These are phyloP conservation scores for Coemansia sp. DNA, from an alignment of 192 early-diverging fungal species.

Conservation along the genomic window DNA sequence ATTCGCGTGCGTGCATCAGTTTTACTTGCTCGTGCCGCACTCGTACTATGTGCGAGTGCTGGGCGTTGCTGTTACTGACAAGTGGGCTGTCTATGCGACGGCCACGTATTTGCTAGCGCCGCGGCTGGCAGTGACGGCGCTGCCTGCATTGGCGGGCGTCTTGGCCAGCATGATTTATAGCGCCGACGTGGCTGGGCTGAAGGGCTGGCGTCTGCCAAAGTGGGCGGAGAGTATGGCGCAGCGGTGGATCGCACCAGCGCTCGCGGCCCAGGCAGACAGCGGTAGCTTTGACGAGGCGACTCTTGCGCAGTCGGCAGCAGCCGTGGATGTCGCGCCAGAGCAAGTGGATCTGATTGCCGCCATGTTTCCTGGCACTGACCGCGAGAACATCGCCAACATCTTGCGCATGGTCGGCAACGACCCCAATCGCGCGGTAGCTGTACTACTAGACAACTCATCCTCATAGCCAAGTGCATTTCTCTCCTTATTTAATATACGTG, in stretches of 20 bases:
- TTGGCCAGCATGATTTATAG: conserved; percentile 15
- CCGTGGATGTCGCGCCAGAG: too few species aligned
- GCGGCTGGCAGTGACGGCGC: neutral
- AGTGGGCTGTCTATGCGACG: conserved; percentile 8
- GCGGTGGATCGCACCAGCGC: too few species aligned
- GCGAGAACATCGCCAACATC: neutral
- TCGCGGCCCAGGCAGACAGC: too few species aligned
- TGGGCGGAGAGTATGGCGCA: neutral
- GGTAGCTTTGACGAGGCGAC: too few species aligned
- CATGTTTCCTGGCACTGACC: neutral
- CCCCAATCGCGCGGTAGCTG: neutral
- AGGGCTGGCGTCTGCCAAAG: conserved; percentile 22
- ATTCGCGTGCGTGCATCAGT: conserved; percentile 20
- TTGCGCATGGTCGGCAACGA: conserved; percentile 3
- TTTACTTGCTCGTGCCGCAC: conserved; percentile 9
- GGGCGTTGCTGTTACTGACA: conserved; percentile 15
- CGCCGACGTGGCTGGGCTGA: conserved; percentile 17
- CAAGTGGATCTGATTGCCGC: neutral
- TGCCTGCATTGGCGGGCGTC: conserved; percentile 16
- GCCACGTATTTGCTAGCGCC: conserved; percentile 2
- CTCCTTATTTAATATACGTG: too few species aligned
- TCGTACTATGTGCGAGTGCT: neutral
- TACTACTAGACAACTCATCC: neutral
- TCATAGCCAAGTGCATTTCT: too few species aligned
- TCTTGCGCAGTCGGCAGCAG: too few species aligned